A percentile compares a stretch with the other conserved stretches of the same genome.
phyloP scores from a whole-genome alignment of 306 rosid species.

The Purshia tridentata region DNA sequence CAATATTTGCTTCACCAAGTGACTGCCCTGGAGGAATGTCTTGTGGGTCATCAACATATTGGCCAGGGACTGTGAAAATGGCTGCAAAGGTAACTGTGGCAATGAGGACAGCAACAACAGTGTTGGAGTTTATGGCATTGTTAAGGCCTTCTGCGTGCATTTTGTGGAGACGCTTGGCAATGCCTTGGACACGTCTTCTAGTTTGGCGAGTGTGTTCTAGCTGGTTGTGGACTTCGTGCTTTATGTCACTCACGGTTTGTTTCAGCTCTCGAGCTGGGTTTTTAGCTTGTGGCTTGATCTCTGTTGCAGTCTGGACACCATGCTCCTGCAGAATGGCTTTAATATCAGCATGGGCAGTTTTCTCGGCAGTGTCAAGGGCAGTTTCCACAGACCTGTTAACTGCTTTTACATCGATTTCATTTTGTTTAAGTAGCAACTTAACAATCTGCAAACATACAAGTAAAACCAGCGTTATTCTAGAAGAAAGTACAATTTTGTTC shows the following conservation, averaged over 20 bases:
- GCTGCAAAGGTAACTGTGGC: conserved; percentile 98
- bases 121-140: conserved; percentile 95
- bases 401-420: conserved; percentile 41
- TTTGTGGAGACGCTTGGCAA: conserved; percentile 90
- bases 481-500: background rate
- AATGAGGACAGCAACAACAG: conserved; percentile 93
- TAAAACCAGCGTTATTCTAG: background rate
- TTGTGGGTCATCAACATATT: conserved; percentile 60
- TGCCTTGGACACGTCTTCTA: conserved; percentile 88
- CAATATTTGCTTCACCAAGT: conserved; percentile 89
- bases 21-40: conserved; percentile 51
- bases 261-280: conserved; percentile 77
- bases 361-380: conserved; percentile 92
- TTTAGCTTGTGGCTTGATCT: conserved; percentile 50
- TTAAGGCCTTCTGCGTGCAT: conserved; percentile 91
- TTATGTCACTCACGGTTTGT: conserved; percentile 92
- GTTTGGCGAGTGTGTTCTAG: conserved; percentile 95
- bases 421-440: conserved; percentile 51
- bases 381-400: conserved; percentile 75
- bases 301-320: conserved; percentile 67
- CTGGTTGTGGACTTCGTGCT: conserved; percentile 89
- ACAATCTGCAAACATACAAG: conserved; percentile 60
- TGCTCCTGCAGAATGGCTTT: conserved; percentile 55
- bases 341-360: conserved; percentile 47
- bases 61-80: conserved; percentile 91